A percentile compares a stretch with the other conserved stretches of the same genome.
Evolutionary conservation across 73 alveolate species (phyloP).

Genomic region (Paraurostyla sp.): DNA sequence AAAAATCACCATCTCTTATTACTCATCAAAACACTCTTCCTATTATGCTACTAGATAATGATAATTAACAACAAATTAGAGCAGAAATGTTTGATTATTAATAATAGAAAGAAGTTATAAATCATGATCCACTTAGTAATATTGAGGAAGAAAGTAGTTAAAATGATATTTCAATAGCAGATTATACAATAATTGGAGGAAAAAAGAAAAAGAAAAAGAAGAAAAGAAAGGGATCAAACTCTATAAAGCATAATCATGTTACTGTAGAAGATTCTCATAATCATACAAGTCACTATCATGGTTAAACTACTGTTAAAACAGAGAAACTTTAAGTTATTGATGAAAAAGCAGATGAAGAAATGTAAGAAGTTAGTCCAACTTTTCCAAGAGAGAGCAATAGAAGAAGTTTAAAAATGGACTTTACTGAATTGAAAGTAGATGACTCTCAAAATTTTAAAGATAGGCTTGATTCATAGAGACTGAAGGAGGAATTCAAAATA

Average conservation of each 20-base stretch:
- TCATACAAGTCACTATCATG: too few species aligned
- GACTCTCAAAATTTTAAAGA: too few species aligned
- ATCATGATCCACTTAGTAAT: background rate
- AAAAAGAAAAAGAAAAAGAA: constrained; percentile 50
- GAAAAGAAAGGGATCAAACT: background rate
- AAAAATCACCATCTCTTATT: too few species aligned
- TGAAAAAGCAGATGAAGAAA: constrained; percentile 7
- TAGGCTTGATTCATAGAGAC: too few species aligned
- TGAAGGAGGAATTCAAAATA: too few species aligned
- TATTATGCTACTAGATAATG: too few species aligned
- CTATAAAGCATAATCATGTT: background rate
- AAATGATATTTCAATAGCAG: background rate
- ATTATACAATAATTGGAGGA: constrained; percentile 32
- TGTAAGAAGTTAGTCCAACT: background rate
- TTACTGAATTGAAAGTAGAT: background rate
- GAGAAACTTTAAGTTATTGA: background rate
- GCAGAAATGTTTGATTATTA: too few species aligned
- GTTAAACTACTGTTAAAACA: background rate
- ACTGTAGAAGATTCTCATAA: background rate
- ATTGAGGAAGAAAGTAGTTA: background rate
- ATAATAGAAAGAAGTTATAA: background rate
- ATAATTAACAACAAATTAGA: too few species aligned
- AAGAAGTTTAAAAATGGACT: background rate
- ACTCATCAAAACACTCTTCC: too few species aligned
- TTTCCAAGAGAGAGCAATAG: background rate